Evolutionary conservation across 345 rosid genomes (phyloP).

Genomic region (Jatropha curcas): DNA sequence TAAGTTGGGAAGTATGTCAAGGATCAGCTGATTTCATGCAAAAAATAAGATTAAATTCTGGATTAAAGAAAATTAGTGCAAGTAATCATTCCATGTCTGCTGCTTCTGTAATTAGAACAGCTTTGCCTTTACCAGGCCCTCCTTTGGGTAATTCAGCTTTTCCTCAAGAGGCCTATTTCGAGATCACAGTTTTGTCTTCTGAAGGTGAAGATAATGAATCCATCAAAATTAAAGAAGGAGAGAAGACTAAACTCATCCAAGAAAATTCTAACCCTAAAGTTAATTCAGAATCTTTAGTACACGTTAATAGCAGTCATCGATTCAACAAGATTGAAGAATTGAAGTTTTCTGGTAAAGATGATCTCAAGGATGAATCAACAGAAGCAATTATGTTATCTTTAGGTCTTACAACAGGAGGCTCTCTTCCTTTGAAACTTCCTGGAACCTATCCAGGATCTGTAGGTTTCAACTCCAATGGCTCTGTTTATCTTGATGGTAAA

Average conservation of each 20-base stretch:
- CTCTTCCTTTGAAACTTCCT: conserved; percentile 58
- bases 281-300: conserved; percentile 53
- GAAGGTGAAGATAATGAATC: conserved; percentile 26
- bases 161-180: conserved; percentile 93
- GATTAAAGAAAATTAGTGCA: conserved; percentile 29
- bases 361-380: conserved; percentile 24
- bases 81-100: conserved; percentile 35
- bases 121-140: conserved; percentile 90
- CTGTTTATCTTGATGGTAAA: conserved; percentile 84
- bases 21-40: conserved; percentile 80
- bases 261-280: conserved; percentile 35
- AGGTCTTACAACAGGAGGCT: conserved; percentile 66
- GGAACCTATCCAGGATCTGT: conserved; percentile 83
- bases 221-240: conserved; percentile 48
- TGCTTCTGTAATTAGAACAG: conserved; percentile 61
- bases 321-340: conserved; percentile 41
- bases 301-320: conserved; percentile 29
- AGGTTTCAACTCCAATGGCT: conserved; percentile 85
- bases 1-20: conserved; percentile 79
- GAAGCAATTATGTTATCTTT: conserved; percentile 47
- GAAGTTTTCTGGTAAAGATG: conserved; percentile 41
- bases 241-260: conserved; percentile 60
- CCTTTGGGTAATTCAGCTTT: conserved; percentile 71
- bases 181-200: conserved; percentile 58
- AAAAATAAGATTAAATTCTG: conserved; percentile 63